Conservation (phyloP, 2,329 filamentous ascomycete species). For the Cladosporium velox region DNA sequence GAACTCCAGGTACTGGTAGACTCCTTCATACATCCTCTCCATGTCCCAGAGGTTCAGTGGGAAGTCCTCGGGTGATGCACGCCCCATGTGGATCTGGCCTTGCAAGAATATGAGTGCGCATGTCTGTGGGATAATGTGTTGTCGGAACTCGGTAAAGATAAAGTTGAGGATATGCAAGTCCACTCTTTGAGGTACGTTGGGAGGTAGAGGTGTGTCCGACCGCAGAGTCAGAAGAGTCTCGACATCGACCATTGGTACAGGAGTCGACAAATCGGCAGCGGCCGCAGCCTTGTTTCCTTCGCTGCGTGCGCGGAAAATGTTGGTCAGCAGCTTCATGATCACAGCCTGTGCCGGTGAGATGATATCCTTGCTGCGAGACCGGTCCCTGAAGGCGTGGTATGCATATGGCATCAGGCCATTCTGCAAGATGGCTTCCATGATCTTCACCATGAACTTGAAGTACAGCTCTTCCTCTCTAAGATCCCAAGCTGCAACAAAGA, state of each 20-base stretch:
- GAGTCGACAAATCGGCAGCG: conserved; percentile 8
- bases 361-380: conserved; percentile 76
- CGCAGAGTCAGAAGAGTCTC: conserved; percentile 15
- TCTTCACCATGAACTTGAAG: conserved; percentile 94
- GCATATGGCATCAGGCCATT: conserved; percentile 88
- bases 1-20: conserved; percentile 93
- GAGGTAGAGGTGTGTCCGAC: conserved; percentile 21
- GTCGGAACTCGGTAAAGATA: conserved; percentile 88
- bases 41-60: conserved; percentile 96
- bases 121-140: conserved; percentile 89
- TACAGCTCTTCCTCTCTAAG: conserved; percentile 90
- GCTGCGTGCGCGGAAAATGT: conserved; percentile 74
- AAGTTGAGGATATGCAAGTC: conserved; percentile 76
- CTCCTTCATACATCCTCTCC: conserved; percentile 92
- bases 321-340: conserved; percentile 84
- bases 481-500: conserved; percentile 97
- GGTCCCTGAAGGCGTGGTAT: conserved; percentile 84
- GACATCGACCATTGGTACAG: conserved; percentile 14
- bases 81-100: conserved; percentile 78
- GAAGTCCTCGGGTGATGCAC: conserved; percentile 79
- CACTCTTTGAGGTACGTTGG: conserved; percentile 47
- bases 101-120: conserved; percentile 93
- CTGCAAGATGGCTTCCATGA: conserved; percentile 88
- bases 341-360: conserved; percentile 94
- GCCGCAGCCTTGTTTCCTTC: conserved; percentile 39